Base-by-base conservation (phyloP, 257 asterid genomes). In the Euphrasia confusa region DNA sequence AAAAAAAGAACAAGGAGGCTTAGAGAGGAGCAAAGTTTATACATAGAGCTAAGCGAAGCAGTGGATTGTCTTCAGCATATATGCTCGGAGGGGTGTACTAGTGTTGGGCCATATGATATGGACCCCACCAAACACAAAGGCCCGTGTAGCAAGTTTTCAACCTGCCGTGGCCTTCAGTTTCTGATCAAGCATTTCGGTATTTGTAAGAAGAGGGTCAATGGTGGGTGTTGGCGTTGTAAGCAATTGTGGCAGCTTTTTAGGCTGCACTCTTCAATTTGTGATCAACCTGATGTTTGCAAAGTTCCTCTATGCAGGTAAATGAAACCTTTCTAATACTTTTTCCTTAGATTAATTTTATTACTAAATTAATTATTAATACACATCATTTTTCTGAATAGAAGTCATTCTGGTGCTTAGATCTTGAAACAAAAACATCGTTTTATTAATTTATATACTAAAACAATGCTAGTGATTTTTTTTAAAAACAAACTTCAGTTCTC, bases 231-330 rank as follows among this genome's bases (percentile, higher is more conserved):
- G 24, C 77, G 86, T 27, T 90, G 96, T 74, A 83, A 76, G 14
- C 66, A 95, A 40, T 88, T 90, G 98, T 88, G 98, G 98, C 98
- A 90, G 75, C 89, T 90, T 42, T 79, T 90, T 50, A 64, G 78
- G 58, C 48, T 90, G 60, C 98, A 90, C 60, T 83, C 98, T 4
- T 88, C 91, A 14, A 80, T 90, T 10, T 90, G 98, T 68, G 85
- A 88, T 5, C 88, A 75, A 24, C 64, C 86, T 9, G 90, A 88
- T 40, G 84, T 65, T 65, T 90, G 98, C 94, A 76, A 74, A 67
- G 98, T 90, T 45, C 98, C 96, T 14, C 78, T 90, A 7, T 88
- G 96, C 94, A 83, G 96, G 98, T 90, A 79, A 44, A 84, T 42
- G 40, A 26, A n/a, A 26, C 42, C 6, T 21, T 65, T 30, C 48